A percentile compares a stretch with the other conserved stretches of the same genome.
phyloP scores from a whole-genome alignment of 495 filamentous ascomycete genomes.

The Lasiosphaeria miniovina region DNA sequence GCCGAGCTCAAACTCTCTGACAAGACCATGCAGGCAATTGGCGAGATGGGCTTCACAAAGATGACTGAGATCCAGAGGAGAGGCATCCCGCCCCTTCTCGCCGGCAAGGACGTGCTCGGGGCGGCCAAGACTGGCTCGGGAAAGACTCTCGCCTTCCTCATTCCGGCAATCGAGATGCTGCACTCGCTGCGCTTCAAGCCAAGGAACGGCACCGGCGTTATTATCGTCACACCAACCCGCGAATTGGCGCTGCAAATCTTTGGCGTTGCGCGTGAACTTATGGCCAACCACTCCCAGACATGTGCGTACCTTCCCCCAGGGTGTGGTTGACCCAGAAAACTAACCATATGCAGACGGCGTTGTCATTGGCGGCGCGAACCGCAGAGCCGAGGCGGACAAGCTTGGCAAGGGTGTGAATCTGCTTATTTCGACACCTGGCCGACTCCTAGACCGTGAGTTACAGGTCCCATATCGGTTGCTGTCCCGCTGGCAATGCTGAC shows the following conservation, averaged over 20 bases:
- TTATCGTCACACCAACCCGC: constrained; percentile 82
- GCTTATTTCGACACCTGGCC: constrained; percentile 87
- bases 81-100: constrained; percentile 82
- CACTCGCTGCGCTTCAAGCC: constrained; percentile 81
- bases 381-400: constrained; percentile 89
- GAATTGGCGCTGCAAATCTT: constrained; percentile 96
- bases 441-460: constrained; percentile 70
- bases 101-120: constrained; percentile 90
- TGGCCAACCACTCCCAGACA: constrained; percentile 77
- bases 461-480: neutral
- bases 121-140: constrained; percentile 96
- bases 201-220: constrained; percentile 74
- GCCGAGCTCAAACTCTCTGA: constrained; percentile 79
- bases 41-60: constrained; percentile 85
- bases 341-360: constrained; percentile 62
- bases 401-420: constrained; percentile 91
- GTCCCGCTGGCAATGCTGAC: constrained; percentile 3
- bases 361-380: constrained; percentile 92
- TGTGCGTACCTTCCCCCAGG: constrained; percentile 14
- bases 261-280: constrained; percentile 87
- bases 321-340: neutral
- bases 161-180: constrained; percentile 94
- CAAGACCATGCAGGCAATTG: constrained; percentile 83
- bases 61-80: constrained; percentile 96
- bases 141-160: constrained; percentile 93